A percentile compares a stretch with the other conserved stretches of the same genome.
phyloP scores from a whole-genome alignment of 2,329 filamentous ascomycete species.

The Monosporascus sp. region DNA sequence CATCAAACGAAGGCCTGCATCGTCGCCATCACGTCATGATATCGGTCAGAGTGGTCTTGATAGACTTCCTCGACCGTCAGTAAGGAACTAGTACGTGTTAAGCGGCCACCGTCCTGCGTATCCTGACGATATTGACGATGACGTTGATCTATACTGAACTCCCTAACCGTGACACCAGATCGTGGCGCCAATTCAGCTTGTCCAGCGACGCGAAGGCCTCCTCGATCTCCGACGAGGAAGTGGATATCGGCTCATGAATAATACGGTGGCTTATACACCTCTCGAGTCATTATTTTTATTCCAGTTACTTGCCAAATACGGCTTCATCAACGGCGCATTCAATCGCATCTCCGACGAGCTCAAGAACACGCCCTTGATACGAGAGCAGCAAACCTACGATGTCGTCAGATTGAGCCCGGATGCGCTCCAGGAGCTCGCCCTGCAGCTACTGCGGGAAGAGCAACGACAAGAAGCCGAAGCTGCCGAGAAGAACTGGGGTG shows the following conservation, averaged over 20 bases:
- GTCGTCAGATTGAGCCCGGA: conserved; percentile 68
- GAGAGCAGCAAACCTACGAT: conserved; percentile 67
- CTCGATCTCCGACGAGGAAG: conserved; percentile 50
- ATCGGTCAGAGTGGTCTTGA: conserved; percentile 21
- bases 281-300: conserved; percentile 85
- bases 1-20: conserved; percentile 19
- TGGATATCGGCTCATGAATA: conserved; percentile 51
- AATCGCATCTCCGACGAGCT: conserved; percentile 68
- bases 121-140: background rate
- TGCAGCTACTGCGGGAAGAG: conserved; percentile 72
- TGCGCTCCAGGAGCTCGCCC: conserved; percentile 72
- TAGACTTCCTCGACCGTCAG: conserved; percentile 11
- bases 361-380: conserved; percentile 67
- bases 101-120: conserved; percentile 7
- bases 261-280: conserved; percentile 64
- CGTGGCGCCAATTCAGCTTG: conserved; percentile 52
- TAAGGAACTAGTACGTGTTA: conserved; percentile 21
- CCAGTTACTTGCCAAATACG: conserved; percentile 67
- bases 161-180: conserved; percentile 28
- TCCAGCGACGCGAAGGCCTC: conserved; percentile 48
- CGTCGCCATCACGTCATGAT: conserved; percentile 17
- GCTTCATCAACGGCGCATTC: conserved; percentile 62
- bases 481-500: conserved; percentile 36
- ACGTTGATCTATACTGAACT: background rate
- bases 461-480: conserved; percentile 46